These are phyloP conservation scores for Fragaria nilgerrensis DNA, from an alignment of 306 rosid species.

Conservation along the genomic window DNA sequence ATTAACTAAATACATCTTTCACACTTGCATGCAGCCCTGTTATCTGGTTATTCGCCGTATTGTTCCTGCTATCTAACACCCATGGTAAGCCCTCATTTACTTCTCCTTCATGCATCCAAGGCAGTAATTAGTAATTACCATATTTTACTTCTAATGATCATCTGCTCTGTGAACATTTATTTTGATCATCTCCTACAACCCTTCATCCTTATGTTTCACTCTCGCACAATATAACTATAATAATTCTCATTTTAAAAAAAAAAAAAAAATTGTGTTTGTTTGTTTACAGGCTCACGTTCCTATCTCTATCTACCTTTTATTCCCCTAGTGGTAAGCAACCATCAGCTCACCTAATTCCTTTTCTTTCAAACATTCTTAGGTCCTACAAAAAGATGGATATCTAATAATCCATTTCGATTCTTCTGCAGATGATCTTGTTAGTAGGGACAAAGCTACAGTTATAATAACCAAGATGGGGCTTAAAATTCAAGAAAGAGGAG, in stretches of 20 bases:
- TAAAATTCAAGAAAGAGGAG: constrained; percentile 28
- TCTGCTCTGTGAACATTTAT: not conserved
- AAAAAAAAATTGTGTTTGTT: not conserved
- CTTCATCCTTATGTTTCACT: not conserved
- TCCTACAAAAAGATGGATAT: not conserved
- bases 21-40: constrained; percentile 33
- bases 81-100: constrained; percentile 10
- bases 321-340: constrained; percentile 30
- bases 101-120: not conserved
- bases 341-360: not conserved
- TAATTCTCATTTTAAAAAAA: not conserved
- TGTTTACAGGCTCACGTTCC: constrained; percentile 19
- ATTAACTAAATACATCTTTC: not conserved
- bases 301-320: constrained; percentile 33
- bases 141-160: not conserved
- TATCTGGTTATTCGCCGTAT: constrained; percentile 27
- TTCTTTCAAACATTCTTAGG: not conserved
- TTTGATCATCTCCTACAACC: not conserved
- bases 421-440: constrained; percentile 26
- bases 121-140: not conserved
- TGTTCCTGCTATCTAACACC: constrained; percentile 26
- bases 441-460: constrained; percentile 39
- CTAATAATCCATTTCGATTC: not conserved
- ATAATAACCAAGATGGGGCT: constrained; percentile 37
- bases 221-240: not conserved